phyloP scores from a whole-genome alignment of 1,284 basidiomycete genomes.

The Melampsora allii-populina region DNA sequence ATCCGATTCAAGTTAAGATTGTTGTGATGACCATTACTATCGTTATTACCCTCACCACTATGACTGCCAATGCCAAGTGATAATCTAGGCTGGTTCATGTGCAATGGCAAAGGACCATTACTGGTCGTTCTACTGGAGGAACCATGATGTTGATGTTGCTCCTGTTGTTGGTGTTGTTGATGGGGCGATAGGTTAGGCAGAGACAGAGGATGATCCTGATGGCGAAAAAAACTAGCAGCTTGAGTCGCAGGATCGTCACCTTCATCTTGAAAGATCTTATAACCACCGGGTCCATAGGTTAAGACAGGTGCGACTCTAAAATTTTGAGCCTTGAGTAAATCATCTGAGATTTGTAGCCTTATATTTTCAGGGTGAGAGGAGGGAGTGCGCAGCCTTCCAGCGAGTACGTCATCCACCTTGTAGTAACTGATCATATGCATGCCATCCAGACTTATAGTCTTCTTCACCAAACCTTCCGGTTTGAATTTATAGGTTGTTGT shows the following conservation, averaged over 20 bases:
- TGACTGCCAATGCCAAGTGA: too few species aligned
- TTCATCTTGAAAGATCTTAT: slow-evolving; percentile 25
- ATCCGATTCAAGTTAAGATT: too few species aligned
- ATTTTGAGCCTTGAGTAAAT: slow-evolving; percentile 10
- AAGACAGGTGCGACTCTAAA: slow-evolving; percentile 22
- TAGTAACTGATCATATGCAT: slow-evolving; percentile 44
- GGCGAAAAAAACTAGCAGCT: too few species aligned
- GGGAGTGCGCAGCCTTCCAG: slow-evolving; percentile 24
- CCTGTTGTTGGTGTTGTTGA: too few species aligned
- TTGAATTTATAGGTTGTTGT: slow-evolving; percentile 91
- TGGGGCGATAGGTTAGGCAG: too few species aligned
- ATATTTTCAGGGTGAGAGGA: neutral
- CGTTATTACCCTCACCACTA: too few species aligned
- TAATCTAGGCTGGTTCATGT: too few species aligned
- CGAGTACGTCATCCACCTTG: slow-evolving; percentile 33
- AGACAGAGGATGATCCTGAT: too few species aligned
- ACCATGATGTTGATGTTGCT: too few species aligned
- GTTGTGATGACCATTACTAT: too few species aligned
- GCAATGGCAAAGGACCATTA: too few species aligned
- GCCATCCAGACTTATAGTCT: slow-evolving; percentile 55
- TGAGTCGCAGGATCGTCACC: neutral
- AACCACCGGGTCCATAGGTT: neutral
- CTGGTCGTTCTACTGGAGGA: too few species aligned
- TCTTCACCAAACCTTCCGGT: slow-evolving; percentile 86
- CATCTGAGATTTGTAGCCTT: neutral